A percentile compares a stretch with the other conserved stretches of the same genome.
These are phyloP conservation scores for Euphorbia pulcherrima DNA, from an alignment of 345 rosid species.

Conservation along the genomic window DNA sequence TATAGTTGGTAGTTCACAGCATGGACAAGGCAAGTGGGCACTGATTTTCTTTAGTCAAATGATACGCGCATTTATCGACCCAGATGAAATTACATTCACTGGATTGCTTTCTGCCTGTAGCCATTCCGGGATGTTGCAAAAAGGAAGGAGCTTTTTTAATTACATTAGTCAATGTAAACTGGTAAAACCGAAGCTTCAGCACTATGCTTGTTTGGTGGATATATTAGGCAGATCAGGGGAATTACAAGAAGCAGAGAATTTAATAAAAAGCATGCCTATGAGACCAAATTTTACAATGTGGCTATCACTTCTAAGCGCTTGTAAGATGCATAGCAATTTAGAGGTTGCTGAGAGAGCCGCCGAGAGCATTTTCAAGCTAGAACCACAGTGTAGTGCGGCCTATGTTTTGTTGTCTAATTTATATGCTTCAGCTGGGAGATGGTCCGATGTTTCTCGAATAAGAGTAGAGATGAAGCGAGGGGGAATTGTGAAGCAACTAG, in stretches of 20 bases:
- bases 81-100: constrained; percentile 73
- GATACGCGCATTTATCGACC: constrained; percentile 48
- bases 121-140: constrained; percentile 58
- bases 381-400: constrained; percentile 52
- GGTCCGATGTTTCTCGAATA: constrained; percentile 53
- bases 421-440: constrained; percentile 59
- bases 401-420: constrained; percentile 59
- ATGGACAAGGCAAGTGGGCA: constrained; percentile 54
- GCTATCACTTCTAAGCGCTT: constrained; percentile 73
- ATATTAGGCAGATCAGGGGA: constrained; percentile 62
- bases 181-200: constrained; percentile 41
- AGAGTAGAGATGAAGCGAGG: constrained; percentile 54
- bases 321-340: constrained; percentile 51
- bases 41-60: constrained; percentile 47
- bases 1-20: constrained; percentile 61
- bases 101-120: constrained; percentile 82
- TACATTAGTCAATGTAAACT: constrained; percentile 37
- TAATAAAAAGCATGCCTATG: constrained; percentile 44
- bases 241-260: constrained; percentile 59
- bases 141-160: constrained; percentile 52
- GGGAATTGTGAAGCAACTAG: constrained; percentile 51
- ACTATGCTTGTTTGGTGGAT: constrained; percentile 71
- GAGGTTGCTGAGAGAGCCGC: constrained; percentile 64
- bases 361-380: constrained; percentile 37
- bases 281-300: constrained; percentile 53